Evolutionary conservation across 2,329 filamentous ascomycete genomes (phyloP).

Genomic region (Pleomassaria siparia): DNA sequence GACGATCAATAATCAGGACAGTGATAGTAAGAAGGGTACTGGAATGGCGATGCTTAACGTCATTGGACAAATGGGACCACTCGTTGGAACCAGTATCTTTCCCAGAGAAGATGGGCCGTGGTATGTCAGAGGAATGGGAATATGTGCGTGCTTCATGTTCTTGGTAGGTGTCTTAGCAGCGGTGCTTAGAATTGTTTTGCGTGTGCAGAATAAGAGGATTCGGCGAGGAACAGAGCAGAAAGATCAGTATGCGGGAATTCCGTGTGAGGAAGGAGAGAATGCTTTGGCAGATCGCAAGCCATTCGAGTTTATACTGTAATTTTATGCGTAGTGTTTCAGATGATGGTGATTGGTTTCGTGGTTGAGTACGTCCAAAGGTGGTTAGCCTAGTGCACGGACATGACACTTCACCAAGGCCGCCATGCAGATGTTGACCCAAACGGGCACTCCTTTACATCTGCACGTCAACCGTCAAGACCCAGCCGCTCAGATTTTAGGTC

Average conservation of each 20-base stretch:
- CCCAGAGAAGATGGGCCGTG: slow-evolving; percentile 52
- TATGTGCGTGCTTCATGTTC: slow-evolving; percentile 55
- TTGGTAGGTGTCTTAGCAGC: slow-evolving; percentile 48
- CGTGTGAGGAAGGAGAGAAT: slow-evolving; percentile 23
- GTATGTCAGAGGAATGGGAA: slow-evolving; percentile 53
- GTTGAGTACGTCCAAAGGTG: not conserved
- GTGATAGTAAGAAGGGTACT: slow-evolving; percentile 68
- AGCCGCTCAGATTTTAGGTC: not conserved
- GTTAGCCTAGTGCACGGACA: not conserved
- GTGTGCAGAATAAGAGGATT: slow-evolving; percentile 27
- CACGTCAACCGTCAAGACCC: not conserved
- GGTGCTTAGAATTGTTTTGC: slow-evolving; percentile 45
- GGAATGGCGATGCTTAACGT: slow-evolving; percentile 80
- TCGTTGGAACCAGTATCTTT: slow-evolving; percentile 58
- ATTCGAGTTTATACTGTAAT: slow-evolving; percentile 35
- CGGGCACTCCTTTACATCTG: not conserved
- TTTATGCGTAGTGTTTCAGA: not conserved
- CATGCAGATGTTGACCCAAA: too few relatives aligned
- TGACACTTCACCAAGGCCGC: not conserved
- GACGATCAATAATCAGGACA: slow-evolving; percentile 83
- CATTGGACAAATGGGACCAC: slow-evolving; percentile 77
- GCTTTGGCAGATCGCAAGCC: slow-evolving; percentile 14
- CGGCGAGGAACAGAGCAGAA: slow-evolving; percentile 6
- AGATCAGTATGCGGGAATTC: slow-evolving; percentile 28
- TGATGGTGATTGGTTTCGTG: not conserved